These are phyloP conservation scores for Pseudogymnoascus sp. DNA, from an alignment of 2,329 filamentous ascomycete species.

Conservation along the genomic window DNA sequence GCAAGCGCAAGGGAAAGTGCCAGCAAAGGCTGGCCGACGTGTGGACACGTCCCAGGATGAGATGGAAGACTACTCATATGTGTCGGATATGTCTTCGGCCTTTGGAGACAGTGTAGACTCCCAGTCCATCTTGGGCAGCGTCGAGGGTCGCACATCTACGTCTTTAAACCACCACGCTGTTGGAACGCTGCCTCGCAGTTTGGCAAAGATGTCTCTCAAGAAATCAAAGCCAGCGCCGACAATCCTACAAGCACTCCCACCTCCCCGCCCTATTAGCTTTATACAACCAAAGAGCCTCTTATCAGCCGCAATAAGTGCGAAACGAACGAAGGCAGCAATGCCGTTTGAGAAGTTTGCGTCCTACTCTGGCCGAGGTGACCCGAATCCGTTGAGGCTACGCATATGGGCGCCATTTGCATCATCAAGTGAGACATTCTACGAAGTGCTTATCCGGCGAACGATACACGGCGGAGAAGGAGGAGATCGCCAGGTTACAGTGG, in stretches of 20 bases:
- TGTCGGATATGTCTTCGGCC: slow-evolving; percentile 55
- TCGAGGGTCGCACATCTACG: slow-evolving; percentile 48
- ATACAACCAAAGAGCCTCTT: slow-evolving; percentile 58
- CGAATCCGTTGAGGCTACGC: slow-evolving; percentile 66
- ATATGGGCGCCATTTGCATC: slow-evolving; percentile 70
- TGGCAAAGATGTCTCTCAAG: slow-evolving; percentile 56
- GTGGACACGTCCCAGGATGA: slow-evolving; percentile 47
- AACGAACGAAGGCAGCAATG: slow-evolving; percentile 60
- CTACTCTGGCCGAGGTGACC: slow-evolving; percentile 70
- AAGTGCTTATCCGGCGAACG: slow-evolving; percentile 63
- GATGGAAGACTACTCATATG: slow-evolving; percentile 54
- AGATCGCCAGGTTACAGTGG: slow-evolving; percentile 61
- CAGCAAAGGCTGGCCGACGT: slow-evolving; percentile 45
- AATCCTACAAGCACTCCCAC: slow-evolving; percentile 59
- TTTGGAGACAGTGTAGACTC: slow-evolving; percentile 65
- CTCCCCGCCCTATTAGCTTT: slow-evolving; percentile 61
- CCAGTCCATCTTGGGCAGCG: slow-evolving; percentile 60
- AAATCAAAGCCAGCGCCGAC: slow-evolving; percentile 51
- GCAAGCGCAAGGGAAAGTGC: slow-evolving; percentile 52
- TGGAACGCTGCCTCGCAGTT: slow-evolving; percentile 55
- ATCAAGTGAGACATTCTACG: slow-evolving; percentile 56
- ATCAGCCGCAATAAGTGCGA: slow-evolving; percentile 65
- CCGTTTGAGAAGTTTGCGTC: slow-evolving; percentile 72
- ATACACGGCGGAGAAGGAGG: slow-evolving; percentile 60
- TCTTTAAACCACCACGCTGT: slow-evolving; percentile 48